A percentile compares a stretch with the other conserved stretches of the same genome.
These are phyloP conservation scores for Pelargonium nanum DNA, from an alignment of 345 rosid genomes.

Conservation along the genomic window DNA sequence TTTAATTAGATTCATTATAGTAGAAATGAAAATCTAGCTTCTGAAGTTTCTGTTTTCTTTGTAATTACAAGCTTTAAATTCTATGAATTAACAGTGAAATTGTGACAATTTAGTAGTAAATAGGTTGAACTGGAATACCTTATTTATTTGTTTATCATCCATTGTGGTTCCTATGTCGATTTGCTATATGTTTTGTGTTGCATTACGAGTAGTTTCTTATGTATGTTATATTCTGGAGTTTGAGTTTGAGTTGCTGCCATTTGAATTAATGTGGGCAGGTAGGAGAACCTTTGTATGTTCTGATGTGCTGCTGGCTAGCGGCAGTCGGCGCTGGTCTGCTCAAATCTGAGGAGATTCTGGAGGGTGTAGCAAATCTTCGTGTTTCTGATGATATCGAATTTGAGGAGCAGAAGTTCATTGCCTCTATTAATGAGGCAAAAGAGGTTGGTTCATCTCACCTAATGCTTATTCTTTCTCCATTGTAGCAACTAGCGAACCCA, in stretches of 20 bases:
- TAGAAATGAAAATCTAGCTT: too few relatives aligned
- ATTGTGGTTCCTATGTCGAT: too few relatives aligned
- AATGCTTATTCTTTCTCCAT: background rate
- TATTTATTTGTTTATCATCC: too few relatives aligned
- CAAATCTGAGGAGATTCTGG: constrained; percentile 85
- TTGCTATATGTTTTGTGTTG: constrained; percentile 2
- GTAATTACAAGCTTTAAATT: too few relatives aligned
- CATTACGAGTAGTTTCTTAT: background rate
- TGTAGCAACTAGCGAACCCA: background rate
- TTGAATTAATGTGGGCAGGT: constrained; percentile 43
- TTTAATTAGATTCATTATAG: too few relatives aligned
- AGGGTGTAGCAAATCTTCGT: constrained; percentile 70
- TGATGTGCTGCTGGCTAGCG: constrained; percentile 86
- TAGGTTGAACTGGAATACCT: background rate
- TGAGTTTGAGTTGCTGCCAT: constrained; percentile 10
- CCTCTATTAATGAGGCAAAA: constrained; percentile 71
- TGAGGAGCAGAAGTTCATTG: constrained; percentile 79
- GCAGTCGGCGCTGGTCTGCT: constrained; percentile 95
- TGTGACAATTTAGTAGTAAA: background rate
- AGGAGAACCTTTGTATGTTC: constrained; percentile 89
- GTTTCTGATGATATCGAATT: constrained; percentile 78
- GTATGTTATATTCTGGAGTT: background rate
- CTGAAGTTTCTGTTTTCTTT: background rate
- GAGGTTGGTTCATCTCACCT: constrained; percentile 38
- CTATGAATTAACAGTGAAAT: too few relatives aligned